Percentiles rank a stretch among this genome's conserved stretches.
Evolutionary conservation across 345 rosid species (phyloP).

Genomic region (Cardamine chenopodiifolia): DNA sequence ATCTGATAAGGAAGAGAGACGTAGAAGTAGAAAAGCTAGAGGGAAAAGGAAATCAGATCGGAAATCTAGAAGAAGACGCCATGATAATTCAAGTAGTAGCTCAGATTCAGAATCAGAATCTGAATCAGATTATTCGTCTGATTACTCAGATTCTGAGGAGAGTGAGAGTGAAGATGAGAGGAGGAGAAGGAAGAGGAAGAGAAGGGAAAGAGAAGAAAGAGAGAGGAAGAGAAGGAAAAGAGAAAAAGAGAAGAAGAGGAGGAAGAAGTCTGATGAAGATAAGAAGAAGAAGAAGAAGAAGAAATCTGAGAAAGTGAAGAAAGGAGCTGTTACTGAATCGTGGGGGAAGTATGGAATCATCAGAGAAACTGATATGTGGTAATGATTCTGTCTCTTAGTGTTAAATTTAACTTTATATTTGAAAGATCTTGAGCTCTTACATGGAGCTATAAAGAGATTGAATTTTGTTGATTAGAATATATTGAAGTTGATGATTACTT

Average conservation of each 20-base stretch:
- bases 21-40: conserved; percentile 38
- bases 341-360: conserved; percentile 96
- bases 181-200: conserved; percentile 49
- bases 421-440: neutral
- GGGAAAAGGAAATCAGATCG: conserved; percentile 46
- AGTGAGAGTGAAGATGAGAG: conserved; percentile 47
- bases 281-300: conserved; percentile 48
- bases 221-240: conserved; percentile 31
- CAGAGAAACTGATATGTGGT: conserved; percentile 99
- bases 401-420: too few species aligned
- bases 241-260: conserved; percentile 40
- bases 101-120: conserved; percentile 48
- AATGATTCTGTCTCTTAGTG: too few species aligned
- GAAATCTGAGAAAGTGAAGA: conserved; percentile 62
- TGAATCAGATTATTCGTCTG: conserved; percentile 50
- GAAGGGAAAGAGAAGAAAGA: conserved; percentile 39
- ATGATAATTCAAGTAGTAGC: conserved; percentile 38
- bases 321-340: conserved; percentile 82
- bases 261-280: conserved; percentile 28
- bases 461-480: neutral
- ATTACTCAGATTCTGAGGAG: conserved; percentile 51
- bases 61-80: conserved; percentile 44
- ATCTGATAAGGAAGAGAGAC: conserved; percentile 47
- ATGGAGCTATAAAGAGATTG: conserved; percentile 5
- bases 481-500: conserved; percentile 13